Conservation (phyloP, 2,329 filamentous ascomycete species). For the Aspergillus ibericus region DNA sequence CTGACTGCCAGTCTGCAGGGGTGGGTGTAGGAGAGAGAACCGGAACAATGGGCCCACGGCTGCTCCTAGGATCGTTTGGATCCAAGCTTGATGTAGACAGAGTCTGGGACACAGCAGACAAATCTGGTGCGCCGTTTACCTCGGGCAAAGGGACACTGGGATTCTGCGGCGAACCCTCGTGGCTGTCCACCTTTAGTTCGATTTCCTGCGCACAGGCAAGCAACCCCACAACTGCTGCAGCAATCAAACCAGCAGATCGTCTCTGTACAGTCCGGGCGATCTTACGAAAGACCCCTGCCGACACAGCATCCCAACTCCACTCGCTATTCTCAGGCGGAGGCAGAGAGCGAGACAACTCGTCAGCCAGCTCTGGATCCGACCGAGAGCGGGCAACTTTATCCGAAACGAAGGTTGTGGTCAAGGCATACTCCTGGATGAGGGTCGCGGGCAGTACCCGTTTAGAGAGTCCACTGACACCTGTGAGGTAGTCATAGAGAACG, state of each 20-base stretch:
- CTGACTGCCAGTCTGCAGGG: constrained; percentile 43
- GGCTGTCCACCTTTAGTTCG: constrained; percentile 42
- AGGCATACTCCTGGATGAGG: constrained; percentile 60
- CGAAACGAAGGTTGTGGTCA: constrained; percentile 72
- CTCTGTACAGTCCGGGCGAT: constrained; percentile 70
- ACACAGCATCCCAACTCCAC: constrained; percentile 64
- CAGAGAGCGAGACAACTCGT: constrained; percentile 55
- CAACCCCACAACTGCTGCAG: constrained; percentile 70
- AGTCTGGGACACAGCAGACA: constrained; percentile 17
- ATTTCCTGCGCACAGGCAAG: constrained; percentile 70
- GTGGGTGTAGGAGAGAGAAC: constrained; percentile 36
- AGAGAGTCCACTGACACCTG: constrained; percentile 42
- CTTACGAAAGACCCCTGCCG: constrained; percentile 61
- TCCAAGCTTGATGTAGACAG: constrained; percentile 9
- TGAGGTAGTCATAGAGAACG: constrained; percentile 66
- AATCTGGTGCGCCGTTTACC: constrained; percentile 24
- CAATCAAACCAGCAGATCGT: constrained; percentile 71
- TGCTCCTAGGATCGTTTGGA: constrained; percentile 9
- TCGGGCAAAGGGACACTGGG: constrained; percentile 26
- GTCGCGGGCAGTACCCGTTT: constrained; percentile 52
- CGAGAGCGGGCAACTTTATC: constrained; percentile 61
- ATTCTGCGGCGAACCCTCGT: constrained; percentile 35
- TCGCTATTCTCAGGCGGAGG: constrained; percentile 45
- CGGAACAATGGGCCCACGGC: constrained; percentile 36
- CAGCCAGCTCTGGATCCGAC: constrained; percentile 51